A percentile compares a stretch with the other conserved stretches of the same genome.
These are phyloP conservation scores for Galeopsis tetrahit DNA, from an alignment of 257 asterid genomes.

Conservation along the genomic window DNA sequence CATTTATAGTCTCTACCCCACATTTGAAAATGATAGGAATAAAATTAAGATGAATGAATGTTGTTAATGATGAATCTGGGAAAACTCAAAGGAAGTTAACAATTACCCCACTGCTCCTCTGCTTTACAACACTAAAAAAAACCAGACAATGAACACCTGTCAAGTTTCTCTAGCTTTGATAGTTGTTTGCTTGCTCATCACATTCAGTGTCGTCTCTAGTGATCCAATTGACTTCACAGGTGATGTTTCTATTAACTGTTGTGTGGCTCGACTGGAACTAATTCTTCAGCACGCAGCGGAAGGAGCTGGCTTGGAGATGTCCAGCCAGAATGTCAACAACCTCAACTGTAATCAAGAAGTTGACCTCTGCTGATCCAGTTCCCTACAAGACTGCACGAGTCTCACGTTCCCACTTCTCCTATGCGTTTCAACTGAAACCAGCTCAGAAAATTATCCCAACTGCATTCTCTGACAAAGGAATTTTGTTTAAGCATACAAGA, in stretches of 20 bases:
- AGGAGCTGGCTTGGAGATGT: slow-evolving; percentile 40
- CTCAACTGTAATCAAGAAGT: slow-evolving; percentile 29
- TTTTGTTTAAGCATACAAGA: slow-evolving; percentile 18
- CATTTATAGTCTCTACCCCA: neutral
- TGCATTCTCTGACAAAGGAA: neutral
- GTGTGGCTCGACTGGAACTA: slow-evolving; percentile 38
- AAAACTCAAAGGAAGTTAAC: neutral
- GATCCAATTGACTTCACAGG: slow-evolving; percentile 6
- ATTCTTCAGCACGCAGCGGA: slow-evolving; percentile 36
- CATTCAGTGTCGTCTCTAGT: neutral
- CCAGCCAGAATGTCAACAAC: slow-evolving; percentile 28
- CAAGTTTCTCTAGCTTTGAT: slow-evolving; percentile 8
- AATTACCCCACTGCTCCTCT: neutral
- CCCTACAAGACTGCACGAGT: slow-evolving; percentile 22
- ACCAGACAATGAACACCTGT: neutral
- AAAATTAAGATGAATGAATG: no score
- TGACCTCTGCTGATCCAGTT: slow-evolving; percentile 8
- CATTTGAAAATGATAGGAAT: neutral
- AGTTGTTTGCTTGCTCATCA: neutral
- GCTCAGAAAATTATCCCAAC: neutral
- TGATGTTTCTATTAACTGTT: slow-evolving; percentile 38
- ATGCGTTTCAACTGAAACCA: neutral
- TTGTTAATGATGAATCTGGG: neutral
- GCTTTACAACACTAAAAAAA: neutral
- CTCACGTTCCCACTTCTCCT: slow-evolving; percentile 28